Evolutionary conservation across 2,329 filamentous ascomycete species (phyloP), one percentile per base, ranked within the genome.

Genomic region (Ophiostoma perfectum): DNA sequence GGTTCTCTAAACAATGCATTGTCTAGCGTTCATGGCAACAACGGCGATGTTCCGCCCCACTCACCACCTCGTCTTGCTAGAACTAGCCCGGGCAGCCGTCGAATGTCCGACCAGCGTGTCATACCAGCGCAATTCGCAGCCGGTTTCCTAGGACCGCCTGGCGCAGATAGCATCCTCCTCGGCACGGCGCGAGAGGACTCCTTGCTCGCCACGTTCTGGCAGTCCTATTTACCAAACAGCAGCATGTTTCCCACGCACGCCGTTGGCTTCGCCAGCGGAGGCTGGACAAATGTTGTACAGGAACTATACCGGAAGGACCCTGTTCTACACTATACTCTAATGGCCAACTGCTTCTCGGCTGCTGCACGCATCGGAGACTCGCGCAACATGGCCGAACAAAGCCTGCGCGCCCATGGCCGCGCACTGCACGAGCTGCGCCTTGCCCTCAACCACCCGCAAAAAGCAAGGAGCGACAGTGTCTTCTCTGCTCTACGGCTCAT

Each of bases 401-500:
- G 72, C 55, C 12, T 73, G 45, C 67, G 58, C 14, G 67, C 66
- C 3, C 73, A 73, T 64, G 73, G 72, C 39, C 67, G 70, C 4
- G 73, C 73, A 6, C 67, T 74, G 42, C 55, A 69, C 36, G 68
- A 70, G 36, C 67, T 71, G 45, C 69, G 72, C 5, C 42, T 67
- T 3, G 71, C 72, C 5, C 70, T 74, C n/a, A 47, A 68, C 45
- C 11, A 68, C 14, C 69, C 68, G 2, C 38, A 68, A 3, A 69
- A 69, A 16, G 71, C 68, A 12, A 64, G 64, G 42, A 72, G 72
- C 62, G 73, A 74, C 49, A 67, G 68, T 16, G 70, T 73, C 8
- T 71, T 74, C 7, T 67, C 72, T 1, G 72, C 73, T 0, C 67
- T 71, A 67, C 69, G 72, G 4, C 66, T 73, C 5, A 73, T 74